Evolutionary conservation across 805 yeast genomes (phyloP), one percentile per base, ranked within the genome.

Genomic region (Ogataea ganodermae): DNA sequence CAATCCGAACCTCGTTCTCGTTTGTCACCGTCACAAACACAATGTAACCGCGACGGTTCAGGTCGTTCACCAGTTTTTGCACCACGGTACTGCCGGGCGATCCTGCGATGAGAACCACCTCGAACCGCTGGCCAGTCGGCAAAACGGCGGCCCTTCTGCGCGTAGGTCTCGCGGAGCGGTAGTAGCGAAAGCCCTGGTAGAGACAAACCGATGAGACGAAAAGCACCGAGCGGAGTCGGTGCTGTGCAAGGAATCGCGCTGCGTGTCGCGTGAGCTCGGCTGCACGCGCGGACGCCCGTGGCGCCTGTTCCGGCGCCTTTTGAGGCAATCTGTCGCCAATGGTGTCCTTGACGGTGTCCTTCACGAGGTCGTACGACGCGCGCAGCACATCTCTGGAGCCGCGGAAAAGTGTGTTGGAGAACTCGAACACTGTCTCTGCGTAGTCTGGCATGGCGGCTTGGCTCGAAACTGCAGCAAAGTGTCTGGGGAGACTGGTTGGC

Each of bases 11-110:
- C 51, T 84, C 89, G 52, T 72, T 74, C 23, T 82, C 88, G 49
- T 76, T 79, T n/a, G 78, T 63, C n/a, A 83, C 79, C 0, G 95
- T 83, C 52, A 89, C 73, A 61, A 84, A 89, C 3, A 89, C 90
- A 26, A 89, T 84, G 61, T 86, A 88, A 1, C 96, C 96, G 45
- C 96, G 71, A 37, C 76, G 76, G 53, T 87, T 90, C 52, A 89
- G 74, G 61, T 89, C 96, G 47, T 78, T 73, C 1, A 90, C 87
- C 24, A 89, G 68, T 43, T 83, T 72, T 48, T 87, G 74, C 1
- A 89, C 81, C 46, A 87, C 68, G 1, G 89, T 89, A 52, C 86
- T 92, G 2, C 80, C 73, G 2, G 91, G 90, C 1, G 89, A 83
- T 1, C 96, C 96, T 3, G 88, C 75, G 4, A 89, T 69, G 17